Evolutionary conservation across 208 protist species (phyloP), one percentile per base, ranked within the genome.

Genomic region (Endotrypanum monterogeii): DNA sequence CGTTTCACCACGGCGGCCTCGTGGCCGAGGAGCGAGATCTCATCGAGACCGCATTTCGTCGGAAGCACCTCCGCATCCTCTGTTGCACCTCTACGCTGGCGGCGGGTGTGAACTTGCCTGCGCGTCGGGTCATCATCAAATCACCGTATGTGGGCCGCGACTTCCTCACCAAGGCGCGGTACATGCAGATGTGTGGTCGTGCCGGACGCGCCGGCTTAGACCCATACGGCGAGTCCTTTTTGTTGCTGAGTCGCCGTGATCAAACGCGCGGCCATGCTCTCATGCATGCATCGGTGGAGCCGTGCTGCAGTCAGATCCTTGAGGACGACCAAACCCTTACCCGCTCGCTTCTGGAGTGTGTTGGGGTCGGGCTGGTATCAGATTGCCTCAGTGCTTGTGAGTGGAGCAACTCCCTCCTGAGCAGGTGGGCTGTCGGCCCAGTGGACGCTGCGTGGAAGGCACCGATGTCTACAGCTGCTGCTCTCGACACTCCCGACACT

Each of bases 11-110:
- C 80, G 90, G 87, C 28, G 93, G 94, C 32, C 83, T 98, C 51
- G 76, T 94, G 12, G 73, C 71, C 5, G 94, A 96, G 74, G 91
- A 98, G 88, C 83, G 93, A 7, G 81, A 87, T 54, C 68, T 94
- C 18, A 87, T 98, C 57, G 94, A 98, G 83, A 48, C 68, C 5
- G 93, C 91, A 32, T 98, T 90, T 77, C 86, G 90, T 30, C 71
- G 79, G 32, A 79, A 90, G 41, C 73, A 87, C 50, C 58, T 98
- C 23, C 84, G 80, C 65, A 84, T 98, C 44, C 76, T 98, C 9
- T 97, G 92, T 79, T 98, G 92, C 78, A 98, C 95, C 58, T 97
- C 94, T 35, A 98, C 96, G 8, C 81, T 98, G 25, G 94, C 96
- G 14, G 94, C 97, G 12, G 97, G 97, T 16, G 95, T 98, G 12